phyloP scores from a whole-genome alignment of 2,329 filamentous ascomycete species.

The Colletotrichum sp. region DNA sequence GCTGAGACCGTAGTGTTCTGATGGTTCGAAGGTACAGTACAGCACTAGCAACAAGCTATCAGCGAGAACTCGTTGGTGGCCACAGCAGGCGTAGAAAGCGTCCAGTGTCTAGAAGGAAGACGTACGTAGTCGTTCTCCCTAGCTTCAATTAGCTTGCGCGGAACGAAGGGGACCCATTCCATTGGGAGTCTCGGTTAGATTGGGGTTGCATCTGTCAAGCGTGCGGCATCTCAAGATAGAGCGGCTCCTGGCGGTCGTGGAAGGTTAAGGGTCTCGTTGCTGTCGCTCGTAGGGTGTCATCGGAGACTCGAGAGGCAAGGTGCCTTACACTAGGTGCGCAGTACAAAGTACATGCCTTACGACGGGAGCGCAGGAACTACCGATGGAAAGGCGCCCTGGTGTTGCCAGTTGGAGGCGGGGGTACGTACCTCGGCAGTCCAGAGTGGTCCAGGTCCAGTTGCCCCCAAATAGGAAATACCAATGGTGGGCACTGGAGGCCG shows the following conservation, averaged over 20 bases:
- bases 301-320: background rate
- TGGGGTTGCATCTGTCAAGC: conserved; percentile 10
- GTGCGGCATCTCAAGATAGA: background rate
- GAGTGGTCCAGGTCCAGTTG: background rate
- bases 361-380: background rate
- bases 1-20: background rate
- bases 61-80: background rate
- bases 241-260: background rate
- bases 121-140: conserved; percentile 6
- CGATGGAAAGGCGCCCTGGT: background rate
- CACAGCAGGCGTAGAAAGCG: background rate
- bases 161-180: conserved; percentile 11
- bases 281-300: background rate
- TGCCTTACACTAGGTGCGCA: background rate
- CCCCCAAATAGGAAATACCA: background rate
- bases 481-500: background rate
- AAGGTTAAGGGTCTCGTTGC: background rate
- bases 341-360: background rate
- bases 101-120: background rate
- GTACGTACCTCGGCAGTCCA: background rate
- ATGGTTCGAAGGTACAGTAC: background rate
- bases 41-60: background rate
- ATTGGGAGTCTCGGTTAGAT: conserved; percentile 17
- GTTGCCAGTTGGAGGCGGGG: background rate
- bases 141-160: conserved; percentile 8